A percentile compares a stretch with the other conserved stretches of the same genome.
These are phyloP conservation scores for Coemansia sp. DNA, from an alignment of 192 early-diverging fungal species.

Conservation along the genomic window DNA sequence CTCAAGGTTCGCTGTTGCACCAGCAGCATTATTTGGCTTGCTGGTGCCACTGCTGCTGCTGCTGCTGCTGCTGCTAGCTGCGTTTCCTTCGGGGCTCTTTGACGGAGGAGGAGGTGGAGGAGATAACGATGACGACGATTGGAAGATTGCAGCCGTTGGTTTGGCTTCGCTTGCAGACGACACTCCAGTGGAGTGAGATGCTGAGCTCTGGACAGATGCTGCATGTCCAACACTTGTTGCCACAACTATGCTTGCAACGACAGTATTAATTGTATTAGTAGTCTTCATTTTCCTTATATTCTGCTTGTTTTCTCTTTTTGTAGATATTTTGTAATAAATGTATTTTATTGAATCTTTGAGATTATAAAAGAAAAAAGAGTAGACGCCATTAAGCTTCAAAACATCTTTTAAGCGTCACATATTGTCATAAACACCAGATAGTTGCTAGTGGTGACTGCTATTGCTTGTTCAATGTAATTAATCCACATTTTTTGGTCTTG, in stretches of 20 bases:
- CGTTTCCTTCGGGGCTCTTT: conserved; percentile 12
- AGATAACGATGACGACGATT: neutral
- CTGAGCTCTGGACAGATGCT: neutral
- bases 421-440: neutral
- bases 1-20: conserved; percentile 17
- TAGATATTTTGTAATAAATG: neutral
- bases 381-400: neutral
- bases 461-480: neutral
- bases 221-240: neutral
- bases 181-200: neutral
- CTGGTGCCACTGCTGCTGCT: conserved; percentile 1
- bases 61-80: neutral
- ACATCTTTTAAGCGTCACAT: neutral
- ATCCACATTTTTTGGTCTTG: neutral
- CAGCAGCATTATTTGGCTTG: conserved; percentile 21
- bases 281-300: conserved; percentile 3
- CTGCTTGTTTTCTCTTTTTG: neutral
- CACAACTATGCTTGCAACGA: neutral
- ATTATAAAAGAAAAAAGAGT: neutral
- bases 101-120: conserved; percentile 11
- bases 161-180: neutral
- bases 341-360: neutral
- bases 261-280: neutral
- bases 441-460: neutral
- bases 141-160: neutral